These are phyloP conservation scores for Mortierella sp. DNA, from an alignment of 371 early-diverging fungal genomes.

Conservation along the genomic window DNA sequence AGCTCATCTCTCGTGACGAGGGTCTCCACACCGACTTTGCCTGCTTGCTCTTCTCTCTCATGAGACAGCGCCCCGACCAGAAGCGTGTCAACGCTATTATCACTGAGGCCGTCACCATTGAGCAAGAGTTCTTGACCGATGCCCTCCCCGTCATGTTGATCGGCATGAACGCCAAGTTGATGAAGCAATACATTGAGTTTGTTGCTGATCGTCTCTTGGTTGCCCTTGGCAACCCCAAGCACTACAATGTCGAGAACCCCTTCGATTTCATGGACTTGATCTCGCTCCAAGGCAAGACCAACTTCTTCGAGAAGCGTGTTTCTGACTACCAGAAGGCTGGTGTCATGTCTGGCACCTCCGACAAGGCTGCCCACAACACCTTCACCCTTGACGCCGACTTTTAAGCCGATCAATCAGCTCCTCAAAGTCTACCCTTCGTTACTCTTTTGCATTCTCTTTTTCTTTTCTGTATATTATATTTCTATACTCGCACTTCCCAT, in stretches of 20 bases:
- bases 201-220: constrained; percentile 98
- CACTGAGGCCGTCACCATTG: constrained; percentile 95
- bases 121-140: constrained; percentile 97
- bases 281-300: constrained; percentile 99
- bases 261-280: constrained; percentile 99
- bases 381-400: constrained; percentile 91
- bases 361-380: constrained; percentile 71
- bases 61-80: constrained; percentile 83
- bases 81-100: constrained; percentile 88
- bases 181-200: constrained; percentile 99
- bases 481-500: neutral
- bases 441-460: neutral
- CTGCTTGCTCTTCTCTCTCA: constrained; percentile 94
- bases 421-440: neutral
- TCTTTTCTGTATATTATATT: neutral
- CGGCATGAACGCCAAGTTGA: constrained; percentile 98
- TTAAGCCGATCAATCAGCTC: constrained; percentile 50
- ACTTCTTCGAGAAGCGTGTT: constrained; percentile 99
- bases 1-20: constrained; percentile 99
- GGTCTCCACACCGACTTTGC: constrained; percentile 99
- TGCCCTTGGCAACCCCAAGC: constrained; percentile 91
- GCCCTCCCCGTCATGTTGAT: constrained; percentile 97
- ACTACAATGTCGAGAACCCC: constrained; percentile 95
- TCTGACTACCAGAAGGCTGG: constrained; percentile 99
- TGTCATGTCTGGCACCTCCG: constrained; percentile 79